phyloP scores from a whole-genome alignment of 495 filamentous ascomycete genomes.

The Neurospora hispaniola region DNA sequence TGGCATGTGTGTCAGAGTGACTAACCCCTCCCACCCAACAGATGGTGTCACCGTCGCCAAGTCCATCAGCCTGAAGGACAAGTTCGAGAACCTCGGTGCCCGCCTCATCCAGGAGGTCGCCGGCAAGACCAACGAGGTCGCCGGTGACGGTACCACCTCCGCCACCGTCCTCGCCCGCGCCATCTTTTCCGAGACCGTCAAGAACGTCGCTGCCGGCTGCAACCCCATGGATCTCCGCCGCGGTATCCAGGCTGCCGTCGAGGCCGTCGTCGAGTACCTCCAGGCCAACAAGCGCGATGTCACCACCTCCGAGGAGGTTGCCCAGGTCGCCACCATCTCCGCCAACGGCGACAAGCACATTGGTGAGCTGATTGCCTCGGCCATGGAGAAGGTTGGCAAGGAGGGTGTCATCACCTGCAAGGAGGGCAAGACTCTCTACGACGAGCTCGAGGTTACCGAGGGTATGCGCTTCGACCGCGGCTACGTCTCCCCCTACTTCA shows the following conservation, averaged over 20 bases:
- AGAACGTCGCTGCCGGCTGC: constrained; percentile 98
- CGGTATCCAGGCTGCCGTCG: constrained; percentile 92
- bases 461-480: constrained; percentile 99
- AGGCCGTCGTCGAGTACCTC: constrained; percentile 86
- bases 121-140: constrained; percentile 97
- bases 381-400: constrained; percentile 99
- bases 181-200: constrained; percentile 99
- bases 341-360: constrained; percentile 96
- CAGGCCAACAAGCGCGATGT: constrained; percentile 92
- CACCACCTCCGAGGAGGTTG: constrained; percentile 93
- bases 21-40: constrained; percentile 24
- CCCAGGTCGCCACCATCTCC: constrained; percentile 95
- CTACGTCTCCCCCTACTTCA: constrained; percentile 98
- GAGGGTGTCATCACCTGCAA: constrained; percentile 99
- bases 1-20: too few relatives aligned
- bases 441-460: constrained; percentile 97
- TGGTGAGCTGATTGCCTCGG: constrained; percentile 87
- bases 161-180: constrained; percentile 94
- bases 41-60: constrained; percentile 93
- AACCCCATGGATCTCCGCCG: constrained; percentile 98
- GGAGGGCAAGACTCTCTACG: constrained; percentile 97
- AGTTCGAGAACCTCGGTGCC: constrained; percentile 98
- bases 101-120: constrained; percentile 94
- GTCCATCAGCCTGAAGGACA: constrained; percentile 90
- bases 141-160: constrained; percentile 96